Evolutionary conservation across 352 stramenopile genomes (phyloP), one percentile per base, ranked within the genome.

Genomic region (Pythium phragmitis): DNA sequence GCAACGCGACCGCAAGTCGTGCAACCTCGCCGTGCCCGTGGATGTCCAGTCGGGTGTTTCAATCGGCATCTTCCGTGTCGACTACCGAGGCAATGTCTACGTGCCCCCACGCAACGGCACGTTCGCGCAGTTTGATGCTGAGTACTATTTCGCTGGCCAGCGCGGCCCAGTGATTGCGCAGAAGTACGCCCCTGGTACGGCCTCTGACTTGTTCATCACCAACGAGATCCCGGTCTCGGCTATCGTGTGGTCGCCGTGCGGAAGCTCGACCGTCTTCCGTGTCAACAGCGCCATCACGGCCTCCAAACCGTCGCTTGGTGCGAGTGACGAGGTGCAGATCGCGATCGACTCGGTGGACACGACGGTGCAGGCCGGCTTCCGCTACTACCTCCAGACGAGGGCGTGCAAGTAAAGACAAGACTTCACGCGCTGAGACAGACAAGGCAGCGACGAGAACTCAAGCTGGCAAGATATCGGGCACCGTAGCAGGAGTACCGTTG

Each of bases 121-220:
- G 6, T 75, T 71, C 45, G 76, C 65, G 16, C 70, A 81, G 62
- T 84, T 81, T 51, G 66, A 84, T 41, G 73, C 73, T n/a, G 74
- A 85, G 61, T 85, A 85, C 57, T 85, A 80, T 68, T 82, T 85
- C 19, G 76, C 76, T n/a, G 76, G 76, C 17, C 67, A 78, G 41
- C 69, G 72, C 19, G 76, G 76, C 4, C 76, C 76, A 5, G 43
- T 65, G 0, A 60, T 66, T 12, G 56, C 48, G 41, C 54, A 84
- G 42, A 48, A 48, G 36, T 84, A 80, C 58, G 17, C 13, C 3
- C 53, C 66, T 3, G 65, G 71, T 17, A 77, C 62, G 47, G 60
- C 72, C 37, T 73, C 76, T 53, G 69, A 85, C 47, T 21, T 85
- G 46, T 78, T 80, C 57, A 70, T 85, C 43, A 74, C 67, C 49